Evolutionary conservation across 176 grass and related monocot genomes (phyloP).

Genomic region (Phoenix dactylifera): DNA sequence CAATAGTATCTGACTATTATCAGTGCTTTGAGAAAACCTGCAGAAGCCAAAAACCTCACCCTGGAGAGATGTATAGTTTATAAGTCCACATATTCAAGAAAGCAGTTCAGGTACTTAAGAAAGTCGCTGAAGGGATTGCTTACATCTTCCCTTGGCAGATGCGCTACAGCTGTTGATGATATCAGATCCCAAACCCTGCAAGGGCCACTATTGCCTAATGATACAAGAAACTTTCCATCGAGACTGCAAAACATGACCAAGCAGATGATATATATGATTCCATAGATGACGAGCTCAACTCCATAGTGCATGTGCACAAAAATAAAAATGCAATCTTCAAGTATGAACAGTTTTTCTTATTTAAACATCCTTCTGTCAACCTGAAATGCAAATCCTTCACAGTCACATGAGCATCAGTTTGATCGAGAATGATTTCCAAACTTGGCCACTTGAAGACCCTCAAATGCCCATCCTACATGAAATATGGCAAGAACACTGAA

Average conservation of each 20-base stretch:
- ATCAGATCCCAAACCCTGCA: slow-evolving; percentile 76
- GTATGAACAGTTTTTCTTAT: too few relatives aligned
- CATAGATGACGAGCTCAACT: too few relatives aligned
- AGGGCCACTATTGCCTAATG: slow-evolving; percentile 62
- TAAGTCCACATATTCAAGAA: slow-evolving; percentile 9
- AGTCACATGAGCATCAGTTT: slow-evolving; percentile 52
- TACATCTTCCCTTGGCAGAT: slow-evolving; percentile 73
- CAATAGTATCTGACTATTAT: slow-evolving; percentile 44
- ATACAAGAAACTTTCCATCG: slow-evolving; percentile 64
- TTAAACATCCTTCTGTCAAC: slow-evolving; percentile 21
- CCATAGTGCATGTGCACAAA: too few relatives aligned
- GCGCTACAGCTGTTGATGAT: slow-evolving; percentile 52
- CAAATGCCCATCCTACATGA: slow-evolving; percentile 71
- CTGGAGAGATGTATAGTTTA: slow-evolving; percentile 39
- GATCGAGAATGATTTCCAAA: slow-evolving; percentile 57
- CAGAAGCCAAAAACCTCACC: slow-evolving; percentile 93
- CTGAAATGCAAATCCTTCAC: slow-evolving; percentile 89
- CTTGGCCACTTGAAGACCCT: slow-evolving; percentile 83
- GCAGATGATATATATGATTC: too few relatives aligned
- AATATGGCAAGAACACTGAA: too few relatives aligned
- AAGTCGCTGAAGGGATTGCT: slow-evolving; percentile 11
- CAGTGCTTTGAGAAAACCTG: slow-evolving; percentile 45
- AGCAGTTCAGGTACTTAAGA: neutral
- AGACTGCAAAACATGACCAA: slow-evolving; percentile 31
- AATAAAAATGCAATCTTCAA: too few relatives aligned